Conservation (phyloP, 2,329 filamentous ascomycete species). For the Lecanicillium sp. region DNA sequence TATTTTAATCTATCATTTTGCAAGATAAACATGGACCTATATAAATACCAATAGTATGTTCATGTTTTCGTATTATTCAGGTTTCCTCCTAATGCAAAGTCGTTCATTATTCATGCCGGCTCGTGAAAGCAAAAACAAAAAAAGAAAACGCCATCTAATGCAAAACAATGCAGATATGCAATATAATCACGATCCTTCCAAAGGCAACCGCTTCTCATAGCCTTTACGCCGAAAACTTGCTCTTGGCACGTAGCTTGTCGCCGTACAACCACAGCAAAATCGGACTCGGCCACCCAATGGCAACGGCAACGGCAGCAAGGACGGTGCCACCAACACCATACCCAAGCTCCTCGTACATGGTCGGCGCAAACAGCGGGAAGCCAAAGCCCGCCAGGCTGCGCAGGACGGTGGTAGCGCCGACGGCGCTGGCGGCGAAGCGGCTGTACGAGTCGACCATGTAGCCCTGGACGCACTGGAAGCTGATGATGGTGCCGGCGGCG, state of each 20-base stretch:
- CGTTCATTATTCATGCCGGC: too few relatives aligned
- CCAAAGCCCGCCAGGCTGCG: constrained; percentile 42
- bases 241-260: constrained; percentile 25
- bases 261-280: constrained; percentile 38
- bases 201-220: too few relatives aligned
- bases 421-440: constrained; percentile 36
- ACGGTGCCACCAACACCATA: constrained; percentile 34
- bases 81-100: too few relatives aligned
- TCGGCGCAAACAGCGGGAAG: constrained; percentile 42
- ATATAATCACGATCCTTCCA: too few relatives aligned
- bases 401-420: constrained; percentile 35
- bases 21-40: too few relatives aligned
- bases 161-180: too few relatives aligned
- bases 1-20: too few relatives aligned
- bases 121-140: neutral
- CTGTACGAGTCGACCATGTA: constrained; percentile 40
- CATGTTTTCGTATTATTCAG: too few relatives aligned
- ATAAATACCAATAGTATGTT: too few relatives aligned
- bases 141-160: neutral
- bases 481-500: constrained; percentile 28
- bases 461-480: constrained; percentile 37
- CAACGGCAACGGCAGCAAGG: constrained; percentile 35
- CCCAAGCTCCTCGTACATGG: constrained; percentile 33
- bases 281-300: constrained; percentile 31
- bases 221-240: constrained; percentile 16